Conservation (phyloP, 2,329 filamentous ascomycete species). For the Botrytis hyacinthi region DNA sequence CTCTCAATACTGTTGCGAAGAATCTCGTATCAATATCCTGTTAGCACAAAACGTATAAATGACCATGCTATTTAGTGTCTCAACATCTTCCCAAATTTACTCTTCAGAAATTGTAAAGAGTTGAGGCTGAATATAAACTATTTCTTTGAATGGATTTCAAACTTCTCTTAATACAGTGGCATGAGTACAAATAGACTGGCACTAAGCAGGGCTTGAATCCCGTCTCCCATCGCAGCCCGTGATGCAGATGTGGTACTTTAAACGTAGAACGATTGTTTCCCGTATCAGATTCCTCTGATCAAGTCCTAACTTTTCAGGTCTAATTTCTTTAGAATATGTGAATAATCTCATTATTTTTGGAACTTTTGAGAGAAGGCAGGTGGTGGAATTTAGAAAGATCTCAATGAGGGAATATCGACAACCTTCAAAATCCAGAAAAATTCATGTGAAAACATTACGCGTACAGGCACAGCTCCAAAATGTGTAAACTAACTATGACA, state of each 20-base stretch:
- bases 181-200: background rate
- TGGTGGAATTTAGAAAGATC: background rate
- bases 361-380: background rate
- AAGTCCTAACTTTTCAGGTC: background rate
- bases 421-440: background rate
- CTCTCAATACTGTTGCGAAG: too few species aligned
- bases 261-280: background rate
- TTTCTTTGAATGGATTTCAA: background rate
- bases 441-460: background rate
- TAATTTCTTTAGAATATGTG: accelerated
- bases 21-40: too few species aligned
- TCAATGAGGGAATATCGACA: background rate
- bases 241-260: background rate
- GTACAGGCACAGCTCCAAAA: background rate
- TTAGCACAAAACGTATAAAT: too few species aligned
- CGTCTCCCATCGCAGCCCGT: too few species aligned
- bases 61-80: too few species aligned
- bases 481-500: background rate
- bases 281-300: background rate
- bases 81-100: too few species aligned
- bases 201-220: background rate
- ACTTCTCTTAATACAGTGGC: background rate
- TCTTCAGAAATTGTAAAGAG: too few species aligned
- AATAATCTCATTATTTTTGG: background rate
- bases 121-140: too few species aligned